Percentiles rank a stretch among this genome's conserved stretches.
phyloP scores from a whole-genome alignment of 169 alveolate genomes.

The Eimeria falciformis region DNA sequence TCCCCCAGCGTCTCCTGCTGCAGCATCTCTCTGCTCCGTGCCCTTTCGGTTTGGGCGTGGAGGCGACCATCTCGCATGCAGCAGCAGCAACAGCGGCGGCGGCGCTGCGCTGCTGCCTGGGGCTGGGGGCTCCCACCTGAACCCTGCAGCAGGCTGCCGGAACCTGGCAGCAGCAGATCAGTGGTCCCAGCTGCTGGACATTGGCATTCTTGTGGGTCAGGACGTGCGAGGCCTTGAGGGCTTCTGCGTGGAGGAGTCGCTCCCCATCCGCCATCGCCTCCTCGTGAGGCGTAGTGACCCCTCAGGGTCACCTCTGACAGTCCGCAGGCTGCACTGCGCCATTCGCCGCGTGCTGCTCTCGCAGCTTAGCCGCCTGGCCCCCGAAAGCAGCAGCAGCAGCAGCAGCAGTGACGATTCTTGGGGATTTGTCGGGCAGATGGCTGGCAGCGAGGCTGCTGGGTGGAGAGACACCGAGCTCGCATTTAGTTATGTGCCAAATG shows the following conservation, averaged over 20 bases:
- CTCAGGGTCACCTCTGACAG: constrained; percentile 19
- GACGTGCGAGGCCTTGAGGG: constrained; percentile 77
- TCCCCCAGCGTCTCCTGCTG: neutral
- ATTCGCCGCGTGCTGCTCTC: constrained; percentile 42
- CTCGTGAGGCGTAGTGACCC: constrained; percentile 13
- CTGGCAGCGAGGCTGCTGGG: neutral
- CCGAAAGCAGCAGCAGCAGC: neutral
- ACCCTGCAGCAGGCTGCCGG: neutral
- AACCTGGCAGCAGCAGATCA: neutral
- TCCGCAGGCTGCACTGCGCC: constrained; percentile 69
- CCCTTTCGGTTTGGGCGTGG: neutral
- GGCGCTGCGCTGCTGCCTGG: neutral
- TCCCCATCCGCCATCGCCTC: constrained; percentile 52
- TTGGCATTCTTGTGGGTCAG: constrained; percentile 55
- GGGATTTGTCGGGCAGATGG: neutral
- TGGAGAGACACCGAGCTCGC: neutral
- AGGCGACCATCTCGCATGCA: too few species aligned
- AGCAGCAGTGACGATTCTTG: neutral
- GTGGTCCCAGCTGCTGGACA: constrained; percentile 58
- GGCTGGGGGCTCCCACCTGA: neutral
- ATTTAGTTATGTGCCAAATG: neutral
- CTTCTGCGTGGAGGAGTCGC: constrained; percentile 45
- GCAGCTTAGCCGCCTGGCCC: constrained; percentile 52
- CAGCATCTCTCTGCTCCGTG: neutral
- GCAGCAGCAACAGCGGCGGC: constrained; percentile 39